Percentiles rank a stretch among this genome's conserved stretches.
Conservation (phyloP, 192 early-diverging fungal genomes). For the Gaertneriomyces sp. region DNA sequence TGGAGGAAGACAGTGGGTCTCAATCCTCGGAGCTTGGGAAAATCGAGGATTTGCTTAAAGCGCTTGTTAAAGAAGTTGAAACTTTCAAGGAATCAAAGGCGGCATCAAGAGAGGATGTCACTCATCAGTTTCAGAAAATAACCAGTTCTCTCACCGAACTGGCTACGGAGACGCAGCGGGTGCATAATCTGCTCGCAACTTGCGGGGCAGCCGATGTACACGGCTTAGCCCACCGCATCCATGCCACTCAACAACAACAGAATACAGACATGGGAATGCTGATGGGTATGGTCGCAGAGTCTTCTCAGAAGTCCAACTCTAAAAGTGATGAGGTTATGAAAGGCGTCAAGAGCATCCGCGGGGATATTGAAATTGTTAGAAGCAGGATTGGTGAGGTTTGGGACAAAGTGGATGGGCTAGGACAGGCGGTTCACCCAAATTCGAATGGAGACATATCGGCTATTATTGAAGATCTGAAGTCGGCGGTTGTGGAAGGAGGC, state of each 20-base stretch:
- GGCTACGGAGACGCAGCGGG: not conserved
- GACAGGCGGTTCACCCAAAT: too few species aligned
- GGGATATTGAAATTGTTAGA: not conserved
- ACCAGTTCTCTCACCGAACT: too few species aligned
- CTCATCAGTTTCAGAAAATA: not conserved
- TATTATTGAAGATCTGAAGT: too few species aligned
- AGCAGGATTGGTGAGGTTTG: too few species aligned
- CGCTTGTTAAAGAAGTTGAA: not conserved
- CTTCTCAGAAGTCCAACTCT: conserved; percentile 1
- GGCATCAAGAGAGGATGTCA: not conserved
- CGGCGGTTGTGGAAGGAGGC: too few species aligned
- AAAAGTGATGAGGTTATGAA: not conserved
- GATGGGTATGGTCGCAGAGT: conserved; percentile 20
- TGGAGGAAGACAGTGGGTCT: too few species aligned
- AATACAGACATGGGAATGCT: conserved; percentile 5
- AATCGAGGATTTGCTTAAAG: not conserved
- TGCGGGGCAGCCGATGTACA: not conserved
- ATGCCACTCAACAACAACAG: conserved; percentile 4
- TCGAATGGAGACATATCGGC: too few species aligned
- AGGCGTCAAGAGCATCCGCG: not conserved
- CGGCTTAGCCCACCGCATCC: not conserved
- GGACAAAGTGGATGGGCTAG: too few species aligned
- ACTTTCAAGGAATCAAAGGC: not conserved
- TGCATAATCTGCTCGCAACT: not conserved
- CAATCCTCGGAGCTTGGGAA: too few species aligned